These are phyloP conservation scores for Turritis glabra DNA, from an alignment of 345 rosid species.

Conservation along the genomic window DNA sequence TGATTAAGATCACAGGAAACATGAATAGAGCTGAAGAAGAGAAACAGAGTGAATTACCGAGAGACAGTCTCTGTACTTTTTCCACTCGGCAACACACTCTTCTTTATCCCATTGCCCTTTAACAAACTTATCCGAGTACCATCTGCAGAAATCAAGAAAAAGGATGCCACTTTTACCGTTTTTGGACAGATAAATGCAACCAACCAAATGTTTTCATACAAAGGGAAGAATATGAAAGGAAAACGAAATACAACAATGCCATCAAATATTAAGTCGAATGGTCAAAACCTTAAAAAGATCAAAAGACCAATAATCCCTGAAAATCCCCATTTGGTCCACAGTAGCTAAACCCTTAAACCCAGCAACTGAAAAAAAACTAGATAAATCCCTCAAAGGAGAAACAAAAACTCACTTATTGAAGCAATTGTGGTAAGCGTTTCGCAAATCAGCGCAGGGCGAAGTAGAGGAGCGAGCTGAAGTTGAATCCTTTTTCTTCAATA, in stretches of 20 bases:
- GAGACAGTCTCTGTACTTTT: constrained; percentile 77
- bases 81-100: constrained; percentile 73
- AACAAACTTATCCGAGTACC: constrained; percentile 86
- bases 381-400: not conserved
- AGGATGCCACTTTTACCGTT: not conserved
- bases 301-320: not conserved
- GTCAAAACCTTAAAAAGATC: not conserved
- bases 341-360: not conserved
- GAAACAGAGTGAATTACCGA: constrained; percentile 46
- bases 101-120: constrained; percentile 84
- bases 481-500: constrained; percentile 38
- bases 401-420: constrained; percentile 61
- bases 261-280: not conserved
- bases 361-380: not conserved
- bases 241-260: not conserved
- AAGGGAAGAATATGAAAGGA: not conserved
- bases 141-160: constrained; percentile 42
- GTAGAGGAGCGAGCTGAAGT: constrained; percentile 51
- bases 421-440: constrained; percentile 76
- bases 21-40: not conserved
- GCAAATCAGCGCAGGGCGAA: constrained; percentile 71
- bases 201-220: constrained; percentile 1
- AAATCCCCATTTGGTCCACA: not conserved
- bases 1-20: not conserved
- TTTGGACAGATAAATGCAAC: not conserved